Evolutionary conservation across 2,329 filamentous ascomycete species (phyloP).

Genomic region (Parascedosporium putredinis): DNA sequence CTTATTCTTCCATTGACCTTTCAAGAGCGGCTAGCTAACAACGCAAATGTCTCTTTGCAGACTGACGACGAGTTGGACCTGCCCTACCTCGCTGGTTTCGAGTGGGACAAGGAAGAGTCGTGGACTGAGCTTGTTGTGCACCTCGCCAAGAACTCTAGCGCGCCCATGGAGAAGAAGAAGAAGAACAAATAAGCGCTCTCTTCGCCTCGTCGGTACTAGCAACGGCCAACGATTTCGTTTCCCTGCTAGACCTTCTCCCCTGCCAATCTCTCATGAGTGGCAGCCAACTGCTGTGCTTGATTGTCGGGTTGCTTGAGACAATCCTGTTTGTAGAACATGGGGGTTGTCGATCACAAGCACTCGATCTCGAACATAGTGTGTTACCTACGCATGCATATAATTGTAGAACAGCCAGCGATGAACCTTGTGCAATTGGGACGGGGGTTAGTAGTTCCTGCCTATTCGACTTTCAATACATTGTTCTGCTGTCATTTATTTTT

Average conservation of each 20-base stretch:
- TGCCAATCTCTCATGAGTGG: background rate
- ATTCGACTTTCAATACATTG: background rate
- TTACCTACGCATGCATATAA: background rate
- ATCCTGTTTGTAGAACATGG: background rate
- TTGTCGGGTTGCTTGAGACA: background rate
- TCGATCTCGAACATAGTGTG: background rate
- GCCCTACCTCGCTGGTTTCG: slow-evolving; percentile 85
- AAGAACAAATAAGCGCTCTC: slow-evolving; percentile 40
- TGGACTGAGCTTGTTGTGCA: slow-evolving; percentile 79
- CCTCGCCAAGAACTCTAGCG: slow-evolving; percentile 59
- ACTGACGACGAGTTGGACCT: slow-evolving; percentile 82
- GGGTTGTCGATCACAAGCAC: no score
- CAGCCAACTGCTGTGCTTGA: no score
- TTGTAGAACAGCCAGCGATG: slow-evolving; percentile 1
- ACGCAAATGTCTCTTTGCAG: slow-evolving; percentile 31
- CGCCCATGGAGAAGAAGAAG: slow-evolving; percentile 48
- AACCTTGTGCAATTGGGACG: background rate
- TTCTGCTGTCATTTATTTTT: background rate
- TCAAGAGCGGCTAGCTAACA: background rate
- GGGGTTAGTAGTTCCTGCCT: background rate
- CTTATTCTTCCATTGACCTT: slow-evolving; percentile 8
- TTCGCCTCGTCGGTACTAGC: slow-evolving; percentile 20
- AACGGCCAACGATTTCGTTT: background rate
- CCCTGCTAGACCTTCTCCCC: background rate
- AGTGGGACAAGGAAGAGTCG: slow-evolving; percentile 90